phyloP scores from a whole-genome alignment of 176 grass and related monocot genomes.

The sorghum (Sorghum bicolor) region DNA sequence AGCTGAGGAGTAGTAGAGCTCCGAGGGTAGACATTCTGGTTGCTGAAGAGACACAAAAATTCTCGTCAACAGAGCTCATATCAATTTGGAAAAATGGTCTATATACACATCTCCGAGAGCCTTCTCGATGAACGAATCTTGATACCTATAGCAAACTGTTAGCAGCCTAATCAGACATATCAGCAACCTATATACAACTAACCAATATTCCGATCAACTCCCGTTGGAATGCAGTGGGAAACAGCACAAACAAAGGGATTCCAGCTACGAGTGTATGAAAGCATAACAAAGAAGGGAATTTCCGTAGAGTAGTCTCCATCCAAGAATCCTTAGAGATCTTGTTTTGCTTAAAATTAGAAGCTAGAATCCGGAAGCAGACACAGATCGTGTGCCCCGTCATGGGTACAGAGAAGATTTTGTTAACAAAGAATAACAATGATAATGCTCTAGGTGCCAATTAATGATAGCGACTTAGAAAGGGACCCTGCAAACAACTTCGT shows the following conservation, averaged over 20 bases:
- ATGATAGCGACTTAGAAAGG: neutral
- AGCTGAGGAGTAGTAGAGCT: neutral
- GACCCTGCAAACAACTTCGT: neutral
- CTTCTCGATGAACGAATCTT: slow-evolving; percentile 30
- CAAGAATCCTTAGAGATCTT: neutral
- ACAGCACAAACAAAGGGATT: slow-evolving; percentile 20
- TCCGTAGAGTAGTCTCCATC: neutral
- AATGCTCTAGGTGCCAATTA: neutral
- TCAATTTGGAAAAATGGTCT: neutral
- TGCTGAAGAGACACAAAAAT: neutral
- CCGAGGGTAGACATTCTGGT: neutral
- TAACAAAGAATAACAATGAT: neutral
- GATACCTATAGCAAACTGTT: neutral
- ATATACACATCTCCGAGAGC: too few species aligned
- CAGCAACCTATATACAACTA: neutral
- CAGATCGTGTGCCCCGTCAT: neutral
- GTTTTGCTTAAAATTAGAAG: neutral
- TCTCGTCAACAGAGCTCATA: neutral
- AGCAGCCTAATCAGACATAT: neutral
- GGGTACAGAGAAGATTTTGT: slow-evolving; percentile 11
- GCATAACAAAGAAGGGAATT: neutral
- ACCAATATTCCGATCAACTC: slow-evolving; percentile 2
- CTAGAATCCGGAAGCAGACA: neutral
- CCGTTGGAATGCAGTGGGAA: slow-evolving; percentile 12
- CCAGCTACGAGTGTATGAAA: neutral